Percentiles rank a stretch among this genome's conserved stretches.
Conservation (phyloP, 2,329 filamentous ascomycete species). For the Cladosporium sp. region DNA sequence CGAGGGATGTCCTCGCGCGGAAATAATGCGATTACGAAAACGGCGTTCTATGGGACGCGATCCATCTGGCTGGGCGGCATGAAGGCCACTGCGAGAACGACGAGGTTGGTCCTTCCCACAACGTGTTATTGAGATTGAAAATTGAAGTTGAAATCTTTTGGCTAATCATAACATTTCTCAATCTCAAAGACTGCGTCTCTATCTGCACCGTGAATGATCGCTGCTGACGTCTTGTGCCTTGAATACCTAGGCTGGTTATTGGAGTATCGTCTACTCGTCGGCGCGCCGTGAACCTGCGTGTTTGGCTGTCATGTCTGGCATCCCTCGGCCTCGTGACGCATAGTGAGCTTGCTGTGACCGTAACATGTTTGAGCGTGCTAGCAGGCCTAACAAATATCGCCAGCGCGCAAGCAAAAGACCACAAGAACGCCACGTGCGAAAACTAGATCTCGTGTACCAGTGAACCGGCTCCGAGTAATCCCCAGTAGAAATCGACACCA, state of each 20-base stretch:
- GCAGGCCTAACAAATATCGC: not conserved
- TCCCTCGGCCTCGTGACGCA: not conserved
- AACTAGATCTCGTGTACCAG: no score
- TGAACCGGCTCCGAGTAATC: no score
- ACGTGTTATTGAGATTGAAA: not conserved
- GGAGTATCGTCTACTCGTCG: no score
- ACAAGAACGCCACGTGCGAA: not conserved
- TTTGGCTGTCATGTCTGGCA: no score
- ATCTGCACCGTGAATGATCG: not conserved
- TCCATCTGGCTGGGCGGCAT: not conserved
- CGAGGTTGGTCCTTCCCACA: constrained; percentile 10
- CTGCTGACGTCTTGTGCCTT: not conserved
- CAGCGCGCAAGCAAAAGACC: not conserved
- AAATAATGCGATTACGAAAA: not conserved
- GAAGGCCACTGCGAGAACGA: not conserved
- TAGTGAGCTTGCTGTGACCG: not conserved
- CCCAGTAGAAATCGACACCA: not conserved
- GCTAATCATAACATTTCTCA: not conserved
- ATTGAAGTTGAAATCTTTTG: not conserved
- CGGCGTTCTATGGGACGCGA: not conserved
- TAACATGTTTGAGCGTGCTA: not conserved
- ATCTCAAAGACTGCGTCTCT: not conserved
- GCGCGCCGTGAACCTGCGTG: no score
- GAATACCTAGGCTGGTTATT: not conserved
- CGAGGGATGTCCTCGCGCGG: not conserved